These are phyloP conservation scores for Amaranthus palmeri DNA, from an alignment of 148 eudicot genomes.

Conservation along the genomic window DNA sequence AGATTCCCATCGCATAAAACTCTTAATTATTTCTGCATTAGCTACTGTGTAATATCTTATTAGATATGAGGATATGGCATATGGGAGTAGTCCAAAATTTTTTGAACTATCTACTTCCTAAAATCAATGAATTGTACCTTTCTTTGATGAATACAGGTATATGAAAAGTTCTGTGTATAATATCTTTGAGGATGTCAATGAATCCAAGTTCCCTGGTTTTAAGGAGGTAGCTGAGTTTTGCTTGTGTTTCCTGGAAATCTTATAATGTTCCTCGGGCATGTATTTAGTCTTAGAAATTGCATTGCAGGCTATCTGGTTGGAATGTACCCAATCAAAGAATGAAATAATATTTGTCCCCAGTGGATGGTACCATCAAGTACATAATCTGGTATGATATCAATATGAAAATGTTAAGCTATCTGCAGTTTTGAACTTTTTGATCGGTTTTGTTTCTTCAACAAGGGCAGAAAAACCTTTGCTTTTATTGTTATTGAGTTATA, in stretches of 20 bases:
- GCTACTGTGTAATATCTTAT: too few relatives aligned
- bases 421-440: not conserved
- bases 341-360: constrained; percentile 97
- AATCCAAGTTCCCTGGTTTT: constrained; percentile 58
- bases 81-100: not conserved
- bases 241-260: not conserved
- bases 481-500: too few relatives aligned
- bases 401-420: not conserved
- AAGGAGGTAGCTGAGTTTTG: constrained; percentile 48
- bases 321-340: constrained; percentile 67
- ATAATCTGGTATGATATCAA: constrained; percentile 61
- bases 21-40: not conserved
- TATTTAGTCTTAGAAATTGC: constrained; percentile 19
- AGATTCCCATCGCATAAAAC: not conserved
- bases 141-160: constrained; percentile 42
- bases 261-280: not conserved
- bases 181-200: constrained; percentile 69
- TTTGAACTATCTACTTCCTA: not conserved
- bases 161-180: constrained; percentile 75
- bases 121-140: not conserved
- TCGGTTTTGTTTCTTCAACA: not conserved
- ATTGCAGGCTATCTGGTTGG: constrained; percentile 80
- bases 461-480: too few relatives aligned
- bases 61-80: too few relatives aligned
- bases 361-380: constrained; percentile 99